Percentiles rank a stretch among this genome's conserved stretches.
Evolutionary conservation across 2,329 filamentous ascomycete genomes (phyloP).

Genomic region (Aspergillus sergii): DNA sequence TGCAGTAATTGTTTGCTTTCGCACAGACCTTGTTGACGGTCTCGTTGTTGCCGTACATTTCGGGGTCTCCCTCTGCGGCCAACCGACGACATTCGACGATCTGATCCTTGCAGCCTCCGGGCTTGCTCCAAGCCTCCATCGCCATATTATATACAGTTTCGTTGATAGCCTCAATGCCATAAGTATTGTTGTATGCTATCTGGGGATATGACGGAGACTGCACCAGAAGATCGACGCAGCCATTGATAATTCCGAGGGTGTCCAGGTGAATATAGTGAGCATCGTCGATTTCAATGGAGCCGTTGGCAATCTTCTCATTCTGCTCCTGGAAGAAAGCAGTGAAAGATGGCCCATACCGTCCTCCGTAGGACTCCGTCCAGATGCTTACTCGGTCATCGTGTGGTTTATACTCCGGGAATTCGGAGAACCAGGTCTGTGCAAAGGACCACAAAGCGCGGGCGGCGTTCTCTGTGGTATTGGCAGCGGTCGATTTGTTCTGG

Average conservation of each 20-base stretch:
- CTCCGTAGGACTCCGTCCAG: conserved; percentile 51
- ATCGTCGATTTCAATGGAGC: conserved; percentile 28
- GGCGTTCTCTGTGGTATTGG: conserved; percentile 56
- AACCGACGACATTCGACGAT: conserved; percentile 55
- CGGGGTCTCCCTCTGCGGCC: conserved; percentile 52
- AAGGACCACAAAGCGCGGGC: conserved; percentile 63
- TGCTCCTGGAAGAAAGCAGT: conserved; percentile 45
- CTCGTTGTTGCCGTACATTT: conserved; percentile 49
- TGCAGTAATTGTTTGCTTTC: conserved; percentile 50
- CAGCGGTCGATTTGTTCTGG: conserved; percentile 45
- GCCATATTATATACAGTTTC: conserved; percentile 50
- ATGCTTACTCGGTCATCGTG: conserved; percentile 55
- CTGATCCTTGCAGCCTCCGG: conserved; percentile 57
- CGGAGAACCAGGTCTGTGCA: conserved; percentile 63
- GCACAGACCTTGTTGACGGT: conserved; percentile 51
- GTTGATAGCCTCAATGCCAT: conserved; percentile 56
- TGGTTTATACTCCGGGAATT: conserved; percentile 65
- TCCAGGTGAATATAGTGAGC: conserved; percentile 49
- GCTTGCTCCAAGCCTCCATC: conserved; percentile 46
- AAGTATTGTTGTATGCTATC: conserved; percentile 62
- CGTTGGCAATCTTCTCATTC: conserved; percentile 43
- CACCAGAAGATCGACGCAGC: conserved; percentile 55
- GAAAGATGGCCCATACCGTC: conserved; percentile 47
- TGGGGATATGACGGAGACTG: conserved; percentile 53
- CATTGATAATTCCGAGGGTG: conserved; percentile 60